Evolutionary conservation across 2,329 filamentous ascomycete species (phyloP), one percentile per base, ranked within the genome.

Genomic region (Penicillium sp.): DNA sequence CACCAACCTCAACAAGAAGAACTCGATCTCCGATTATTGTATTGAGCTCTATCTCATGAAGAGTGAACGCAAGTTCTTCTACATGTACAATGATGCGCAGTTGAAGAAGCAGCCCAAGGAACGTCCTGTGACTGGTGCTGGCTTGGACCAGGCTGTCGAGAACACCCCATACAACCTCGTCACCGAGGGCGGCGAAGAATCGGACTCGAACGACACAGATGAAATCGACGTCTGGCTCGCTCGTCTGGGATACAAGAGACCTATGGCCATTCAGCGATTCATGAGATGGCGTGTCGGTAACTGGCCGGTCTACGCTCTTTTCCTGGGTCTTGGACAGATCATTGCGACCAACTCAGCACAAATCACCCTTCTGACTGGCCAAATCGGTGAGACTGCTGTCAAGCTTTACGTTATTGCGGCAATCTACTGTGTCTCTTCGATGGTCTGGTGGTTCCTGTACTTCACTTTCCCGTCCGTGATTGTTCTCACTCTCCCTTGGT

Each of bases 41-140:
- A 86, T 88, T 52, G 86, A 88, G 61, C 79, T 84, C 39, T 88
- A 83, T 69, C 71, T 89, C 11, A 79, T 82, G 60, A 84, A 83
- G 67, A 85, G 83, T 39, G 85, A 89, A 69, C 87, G 86, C 73
- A 79, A 85, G 57, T 89, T 86, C 86, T 88, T 86, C 62, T 75
- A 78, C 54, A 74, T 79, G 32, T 82, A 85, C 67, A 77, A 83
- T 45, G 77, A 83, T 54, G 83, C 82, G 40, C 83, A 82, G 69
- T 78, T 86, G 58, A 82, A 81, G 47, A 78, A 78, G 18, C 49
- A 52, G 39, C 72, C 74, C 52, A 75, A 75, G 29, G 76, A 56
- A 65, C 70, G 42, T 70, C 71, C 61, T 60, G 61, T 53, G 54
- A 56, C 49, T 69, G 74, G 55, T 66, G 68, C 24, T 73, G 69